Evolutionary conservation across 495 filamentous ascomycete genomes (phyloP), one percentile per base, ranked within the genome.

Genomic region (Cryomyces antarcticus): DNA sequence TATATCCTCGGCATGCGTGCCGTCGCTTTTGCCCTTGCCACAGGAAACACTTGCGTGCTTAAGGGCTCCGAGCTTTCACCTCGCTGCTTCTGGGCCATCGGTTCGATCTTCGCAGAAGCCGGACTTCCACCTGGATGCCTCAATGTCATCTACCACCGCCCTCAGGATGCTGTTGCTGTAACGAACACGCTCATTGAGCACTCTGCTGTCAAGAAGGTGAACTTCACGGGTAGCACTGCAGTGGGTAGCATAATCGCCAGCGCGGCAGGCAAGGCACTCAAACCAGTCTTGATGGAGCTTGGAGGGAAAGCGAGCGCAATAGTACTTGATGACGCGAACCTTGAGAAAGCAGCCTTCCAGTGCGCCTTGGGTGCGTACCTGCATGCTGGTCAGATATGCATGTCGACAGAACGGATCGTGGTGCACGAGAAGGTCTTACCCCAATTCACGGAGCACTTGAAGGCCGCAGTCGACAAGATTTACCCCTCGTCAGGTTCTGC

Each of bases 391-490:
- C 87, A 95, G 65, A 73, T 92, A 40, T 95, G 87, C 65, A 89
- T 95, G 87, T 71, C 75, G 3, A 93, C 85, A 0, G 87, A 94
- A 63, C 74, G 80, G 28, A 82, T 95, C 54, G 60, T 94, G 17
- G 81, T 93, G 24, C 80, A 92, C 54, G 71, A 72, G 33, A 65
- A 68, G 11, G 58, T 93, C 42, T 70, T 70, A 28, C 66, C 67
- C 7, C 56, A 70, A 38, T 95, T 93, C 57, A 69, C 73, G 40
- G 58, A 64, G 40, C 68, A 73, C 48, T 58, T 87, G 7, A 67
- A 73, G 42, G 48, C 37, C 29, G 56, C 54, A 1, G 38, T 48
- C 12, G 45, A 52, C 41, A 54, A 49, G 24, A 44, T 57, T 7
- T 60, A 54, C 39, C 43, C 46, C 11, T 39, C 45, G 17, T 28